Evolutionary conservation across 1,284 basidiomycete genomes (phyloP).

Genomic region (Microbotryum intermedium): DNA sequence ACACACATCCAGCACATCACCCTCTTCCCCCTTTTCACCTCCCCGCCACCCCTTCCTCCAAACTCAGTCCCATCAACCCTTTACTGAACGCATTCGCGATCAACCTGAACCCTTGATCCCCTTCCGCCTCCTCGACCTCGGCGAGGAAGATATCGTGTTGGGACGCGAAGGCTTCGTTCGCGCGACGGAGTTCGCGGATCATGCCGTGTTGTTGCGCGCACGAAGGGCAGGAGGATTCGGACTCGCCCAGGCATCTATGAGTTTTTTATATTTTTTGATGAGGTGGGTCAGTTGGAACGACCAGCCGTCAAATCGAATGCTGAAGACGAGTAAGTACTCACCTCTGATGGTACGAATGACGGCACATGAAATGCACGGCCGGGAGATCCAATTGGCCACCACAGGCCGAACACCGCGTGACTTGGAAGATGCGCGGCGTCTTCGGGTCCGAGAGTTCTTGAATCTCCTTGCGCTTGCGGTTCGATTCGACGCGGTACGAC

Average conservation of each 20-base stretch:
- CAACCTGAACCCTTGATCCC: constrained; percentile 58
- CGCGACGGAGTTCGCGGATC: constrained; percentile 73
- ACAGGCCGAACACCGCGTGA: constrained; percentile 82
- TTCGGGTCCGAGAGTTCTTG: constrained; percentile 65
- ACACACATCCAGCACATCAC: no score
- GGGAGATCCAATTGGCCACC: constrained; percentile 82
- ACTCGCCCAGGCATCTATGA: constrained; percentile 67
- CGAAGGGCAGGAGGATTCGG: constrained; percentile 69
- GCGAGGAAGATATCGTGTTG: constrained; percentile 81
- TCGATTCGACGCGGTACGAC: constrained; percentile 78
- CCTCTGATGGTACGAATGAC: constrained; percentile 93
- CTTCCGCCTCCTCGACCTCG: constrained; percentile 64
- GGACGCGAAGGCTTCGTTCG: constrained; percentile 70
- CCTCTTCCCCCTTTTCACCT: no score
- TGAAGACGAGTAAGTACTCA: constrained; percentile 41
- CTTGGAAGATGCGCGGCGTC: constrained; percentile 80
- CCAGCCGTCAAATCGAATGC: no score
- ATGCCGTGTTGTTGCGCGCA: constrained; percentile 81
- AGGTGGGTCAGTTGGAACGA: neutral
- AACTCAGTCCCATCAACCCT: constrained; percentile 8
- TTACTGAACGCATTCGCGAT: constrained; percentile 67
- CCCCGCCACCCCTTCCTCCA: no score
- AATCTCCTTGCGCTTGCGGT: constrained; percentile 71
- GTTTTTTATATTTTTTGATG: neutral
- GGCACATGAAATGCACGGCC: constrained; percentile 94